phyloP scores from a whole-genome alignment of 2,329 filamentous ascomycete species.

The Fusarium illudens region DNA sequence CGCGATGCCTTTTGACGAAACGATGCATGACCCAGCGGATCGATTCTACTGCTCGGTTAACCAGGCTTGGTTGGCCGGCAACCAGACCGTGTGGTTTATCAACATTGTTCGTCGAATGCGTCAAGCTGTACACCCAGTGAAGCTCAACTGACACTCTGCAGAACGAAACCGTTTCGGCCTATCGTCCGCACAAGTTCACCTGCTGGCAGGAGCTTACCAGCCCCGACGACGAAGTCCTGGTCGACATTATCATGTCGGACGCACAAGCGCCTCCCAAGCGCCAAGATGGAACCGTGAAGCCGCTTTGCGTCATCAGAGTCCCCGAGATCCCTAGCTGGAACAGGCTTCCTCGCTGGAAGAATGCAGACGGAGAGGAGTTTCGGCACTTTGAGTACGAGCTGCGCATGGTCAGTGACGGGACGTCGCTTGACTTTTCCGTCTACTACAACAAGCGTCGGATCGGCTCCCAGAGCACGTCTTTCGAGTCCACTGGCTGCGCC shows the following conservation, averaged over 20 bases:
- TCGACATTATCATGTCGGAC: conserved; percentile 21
- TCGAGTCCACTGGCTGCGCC: conserved; percentile 24
- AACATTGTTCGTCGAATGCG: conserved; percentile 21
- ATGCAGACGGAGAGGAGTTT: conserved; percentile 14
- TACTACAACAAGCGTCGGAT: conserved; percentile 30
- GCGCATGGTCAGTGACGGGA: conserved; percentile 37
- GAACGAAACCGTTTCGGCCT: conserved; percentile 26
- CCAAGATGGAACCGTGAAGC: conserved; percentile 9
- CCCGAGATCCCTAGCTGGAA: conserved; percentile 17
- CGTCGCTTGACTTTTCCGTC: conserved; percentile 39
- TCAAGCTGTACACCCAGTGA: background rate
- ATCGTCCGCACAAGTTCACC: background rate
- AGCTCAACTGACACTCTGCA: background rate
- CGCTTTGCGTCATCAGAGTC: conserved; percentile 32
- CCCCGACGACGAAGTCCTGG: background rate
- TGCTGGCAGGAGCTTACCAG: conserved; percentile 23
- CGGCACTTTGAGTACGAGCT: conserved; percentile 32
- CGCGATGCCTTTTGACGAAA: conserved; percentile 16
- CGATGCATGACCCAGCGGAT: conserved; percentile 31
- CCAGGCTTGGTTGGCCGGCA: conserved; percentile 18
- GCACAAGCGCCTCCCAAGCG: conserved; percentile 13
- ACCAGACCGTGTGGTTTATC: conserved; percentile 47
- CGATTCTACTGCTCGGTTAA: conserved; percentile 22
- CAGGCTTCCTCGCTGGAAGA: conserved; percentile 27
- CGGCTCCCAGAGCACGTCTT: conserved; percentile 30